These are phyloP conservation scores for Turnera subulata DNA, from an alignment of 345 rosid species.

Conservation along the genomic window DNA sequence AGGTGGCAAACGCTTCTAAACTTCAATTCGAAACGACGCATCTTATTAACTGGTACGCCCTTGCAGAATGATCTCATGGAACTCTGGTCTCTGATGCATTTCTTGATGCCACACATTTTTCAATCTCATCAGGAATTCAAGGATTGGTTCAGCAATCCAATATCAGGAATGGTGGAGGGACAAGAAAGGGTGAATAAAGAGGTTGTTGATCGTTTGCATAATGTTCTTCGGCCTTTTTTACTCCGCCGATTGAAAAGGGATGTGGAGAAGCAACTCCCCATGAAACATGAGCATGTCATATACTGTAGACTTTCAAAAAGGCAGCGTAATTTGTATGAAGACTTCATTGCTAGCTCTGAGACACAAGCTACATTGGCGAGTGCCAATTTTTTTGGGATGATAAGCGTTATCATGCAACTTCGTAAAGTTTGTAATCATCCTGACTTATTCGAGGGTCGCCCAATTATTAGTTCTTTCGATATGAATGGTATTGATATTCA, in stretches of 20 bases:
- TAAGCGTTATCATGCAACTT: constrained; percentile 97
- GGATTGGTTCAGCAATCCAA: constrained; percentile 99
- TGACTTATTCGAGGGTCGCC: constrained; percentile 98
- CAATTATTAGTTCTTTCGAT: constrained; percentile 96
- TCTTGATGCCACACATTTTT: constrained; percentile 97
- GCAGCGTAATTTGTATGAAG: constrained; percentile 98
- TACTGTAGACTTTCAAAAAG: constrained; percentile 92
- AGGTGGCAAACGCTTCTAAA: constrained; percentile 99
- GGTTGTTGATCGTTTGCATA: constrained; percentile 96
- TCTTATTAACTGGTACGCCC: constrained; percentile 95
- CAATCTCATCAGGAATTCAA: constrained; percentile 99
- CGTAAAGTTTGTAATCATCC: constrained; percentile 99
- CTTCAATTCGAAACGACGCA: constrained; percentile 95
- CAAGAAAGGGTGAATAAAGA: constrained; percentile 96
- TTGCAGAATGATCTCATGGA: constrained; percentile 99
- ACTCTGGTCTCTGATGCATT: constrained; percentile 99
- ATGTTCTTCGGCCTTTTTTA: constrained; percentile 97
- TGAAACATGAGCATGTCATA: constrained; percentile 89
- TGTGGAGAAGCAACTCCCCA: constrained; percentile 97
- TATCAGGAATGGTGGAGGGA: constrained; percentile 99
- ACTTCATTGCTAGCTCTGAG: constrained; percentile 97
- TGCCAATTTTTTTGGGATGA: constrained; percentile 97
- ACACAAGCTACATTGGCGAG: constrained; percentile 96
- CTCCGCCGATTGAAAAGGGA: constrained; percentile 95
- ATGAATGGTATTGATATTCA: constrained; percentile 73